Base-by-base conservation (phyloP, 2,329 filamentous ascomycete genomes). In the Reticulascus tulasneorum region DNA sequence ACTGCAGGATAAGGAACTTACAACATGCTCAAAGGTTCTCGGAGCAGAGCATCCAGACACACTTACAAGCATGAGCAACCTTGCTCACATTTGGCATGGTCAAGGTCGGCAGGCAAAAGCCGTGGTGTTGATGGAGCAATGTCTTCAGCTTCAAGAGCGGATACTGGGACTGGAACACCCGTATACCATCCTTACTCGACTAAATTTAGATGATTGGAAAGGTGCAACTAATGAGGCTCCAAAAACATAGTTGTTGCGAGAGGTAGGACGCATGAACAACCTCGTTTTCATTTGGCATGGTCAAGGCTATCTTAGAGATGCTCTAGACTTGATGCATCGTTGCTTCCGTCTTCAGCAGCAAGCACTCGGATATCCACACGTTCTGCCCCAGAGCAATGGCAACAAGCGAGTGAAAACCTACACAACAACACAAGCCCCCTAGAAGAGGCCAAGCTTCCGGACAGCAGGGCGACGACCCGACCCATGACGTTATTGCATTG, bases 101-200 rank as follows among this genome's bases (percentile, higher is more conserved):
- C 29, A 32, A 10, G 20, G n/a, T 16, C 20, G 29, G 29, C 12
- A 11, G n/a, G 18, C 18, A n/a, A 22, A 32, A 20, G 29, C 29
- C 22, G 18, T 32, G 4, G 13, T 11, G 20, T 23, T 32, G 7
- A 32, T 32, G 29, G 20, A 22, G 17, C 62, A 58, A 6, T 64
- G 56, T 6, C n/a, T n/a, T n/a, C n/a, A n/a, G n/a, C n/a, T 17
- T 8, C 20, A 16, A 16, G 8, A 23, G n/a, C 19, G 19, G 20
- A 9, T 1, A 12, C 15, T 30, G 20, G 17, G 28, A 21, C 12
- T 30, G 9, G 5, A 30, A 9, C 28, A 32, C 18, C 29, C 29
- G 5, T 8, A 23, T 16, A 32, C 29, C 11, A 32, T n/a, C n/a
- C n/a, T n/a, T n/a, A n/a, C n/a, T n/a, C n/a, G n/a, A n/a, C n/a